Conservation (phyloP, 1,139 yeast species). For the Sugiyamaella grinbergsii region DNA sequence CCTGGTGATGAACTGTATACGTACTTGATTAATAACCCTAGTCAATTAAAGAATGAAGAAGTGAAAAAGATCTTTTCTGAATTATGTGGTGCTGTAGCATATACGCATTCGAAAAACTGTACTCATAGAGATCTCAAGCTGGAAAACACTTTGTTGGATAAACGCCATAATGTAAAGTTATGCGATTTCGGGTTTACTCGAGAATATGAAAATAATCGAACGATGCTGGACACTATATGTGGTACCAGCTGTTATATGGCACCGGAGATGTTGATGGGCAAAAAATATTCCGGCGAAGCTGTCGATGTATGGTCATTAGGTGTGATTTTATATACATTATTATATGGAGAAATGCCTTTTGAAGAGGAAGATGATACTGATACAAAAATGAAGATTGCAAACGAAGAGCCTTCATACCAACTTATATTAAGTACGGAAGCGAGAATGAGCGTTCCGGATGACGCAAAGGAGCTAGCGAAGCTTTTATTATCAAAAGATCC, state of each 20-base stretch:
- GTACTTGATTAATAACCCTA: constrained; percentile 55
- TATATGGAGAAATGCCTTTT: constrained; percentile 89
- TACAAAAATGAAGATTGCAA: constrained; percentile 62
- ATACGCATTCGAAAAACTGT: constrained; percentile 79
- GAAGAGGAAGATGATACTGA: constrained; percentile 72
- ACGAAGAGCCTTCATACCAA: constrained; percentile 62
- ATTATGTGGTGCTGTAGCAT: constrained; percentile 76
- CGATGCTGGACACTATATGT: constrained; percentile 78
- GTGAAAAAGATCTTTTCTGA: constrained; percentile 70
- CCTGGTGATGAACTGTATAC: constrained; percentile 77
- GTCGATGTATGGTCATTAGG: constrained; percentile 94
- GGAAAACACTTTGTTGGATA: constrained; percentile 80
- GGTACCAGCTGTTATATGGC: constrained; percentile 98
- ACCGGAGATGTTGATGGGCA: constrained; percentile 74
- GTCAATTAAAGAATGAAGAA: constrained; percentile 54
- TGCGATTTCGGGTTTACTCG: constrained; percentile 95
- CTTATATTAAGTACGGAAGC: constrained; percentile 19
- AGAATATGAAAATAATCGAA: constrained; percentile 51
- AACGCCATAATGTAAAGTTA: constrained; percentile 66
- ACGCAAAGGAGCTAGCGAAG: constrained; percentile 54
- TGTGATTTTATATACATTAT: constrained; percentile 83
- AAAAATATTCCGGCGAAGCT: constrained; percentile 72
- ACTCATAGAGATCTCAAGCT: constrained; percentile 89
- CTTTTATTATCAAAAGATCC: constrained; percentile 69
- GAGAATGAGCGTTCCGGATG: constrained; percentile 47